Evolutionary conservation across 1,139 yeast genomes (phyloP), one percentile per base, ranked within the genome.

Genomic region (Candida gigantensis): DNA sequence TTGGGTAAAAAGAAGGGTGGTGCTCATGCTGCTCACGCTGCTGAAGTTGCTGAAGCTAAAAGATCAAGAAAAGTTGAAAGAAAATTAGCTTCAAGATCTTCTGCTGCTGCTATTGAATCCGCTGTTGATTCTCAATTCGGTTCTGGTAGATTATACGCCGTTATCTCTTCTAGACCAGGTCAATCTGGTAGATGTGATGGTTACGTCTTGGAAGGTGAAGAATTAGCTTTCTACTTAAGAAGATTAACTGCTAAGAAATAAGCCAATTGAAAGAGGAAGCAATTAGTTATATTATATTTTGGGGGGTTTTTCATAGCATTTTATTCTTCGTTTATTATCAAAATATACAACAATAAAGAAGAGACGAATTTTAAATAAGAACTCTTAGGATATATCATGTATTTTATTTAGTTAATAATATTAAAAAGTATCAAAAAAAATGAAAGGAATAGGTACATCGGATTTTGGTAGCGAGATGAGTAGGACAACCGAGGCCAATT

Each of bases 101-200:
- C 80, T 55, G 68, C 74, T 53, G 83, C 97, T 61, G 79, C 82
- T 77, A 78, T 89, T 62, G 97, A 90, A 77, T 70, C 79, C 56
- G 82, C 96, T 65, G 92, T 92, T 60, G 94, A 89, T 68, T 68
- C 90, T 62, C 98, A 92, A 81, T 92, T 92, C 84, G 83, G 84
- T 73, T 89, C 97, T 58, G 97, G 97, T 83, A 89, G 94, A 79
- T 84, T 92, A 66, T 92, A 92, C 81, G 98, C 98, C 73, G 84
- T 82, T 72, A 89, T 92, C 69, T 89, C 98, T 59, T 92, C 98
- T 46, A 90, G 99, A 84, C 99, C 99, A 73, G 99, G 99, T 76
- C 99, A 92, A 84, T 85, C 96, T 58, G 99, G 99, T 77, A 94
- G 99, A 81, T 84, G 92, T 79, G 98, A 94, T 74, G 99, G 99